Conservation (phyloP, 495 filamentous ascomycete species). For the Annulohypoxylon moriforme region DNA sequence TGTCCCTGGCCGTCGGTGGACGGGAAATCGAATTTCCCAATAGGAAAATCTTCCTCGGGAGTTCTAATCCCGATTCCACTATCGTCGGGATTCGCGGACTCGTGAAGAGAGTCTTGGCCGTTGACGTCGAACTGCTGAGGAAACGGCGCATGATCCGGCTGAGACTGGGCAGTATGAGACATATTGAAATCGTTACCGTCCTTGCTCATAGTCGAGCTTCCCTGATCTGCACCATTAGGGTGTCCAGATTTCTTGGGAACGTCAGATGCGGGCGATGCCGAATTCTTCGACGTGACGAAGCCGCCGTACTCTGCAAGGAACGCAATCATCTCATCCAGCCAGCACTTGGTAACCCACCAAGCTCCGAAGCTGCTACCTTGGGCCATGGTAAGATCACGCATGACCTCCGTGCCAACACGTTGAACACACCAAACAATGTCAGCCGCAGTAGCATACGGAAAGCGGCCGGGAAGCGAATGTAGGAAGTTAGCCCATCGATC, state of each 20-base stretch:
- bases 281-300: slow-evolving; percentile 73
- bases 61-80: slow-evolving; percentile 76
- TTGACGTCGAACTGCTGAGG: slow-evolving; percentile 48
- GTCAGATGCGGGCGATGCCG: slow-evolving; percentile 14
- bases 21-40: slow-evolving; percentile 63
- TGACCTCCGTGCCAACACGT: slow-evolving; percentile 72
- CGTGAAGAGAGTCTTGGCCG: slow-evolving; percentile 41
- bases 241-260: slow-evolving; percentile 46
- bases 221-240: slow-evolving; percentile 46
- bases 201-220: slow-evolving; percentile 57
- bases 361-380: slow-evolving; percentile 88
- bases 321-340: slow-evolving; percentile 93
- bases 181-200: slow-evolving; percentile 56
- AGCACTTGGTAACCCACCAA: slow-evolving; percentile 99
- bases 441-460: slow-evolving; percentile 73
- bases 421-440: slow-evolving; percentile 77
- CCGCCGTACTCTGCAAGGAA: slow-evolving; percentile 94
- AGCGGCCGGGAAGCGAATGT: slow-evolving; percentile 75
- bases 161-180: slow-evolving; percentile 49
- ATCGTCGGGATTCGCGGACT: slow-evolving; percentile 66
- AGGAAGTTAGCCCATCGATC: slow-evolving; percentile 90
- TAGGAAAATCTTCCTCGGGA: slow-evolving; percentile 67
- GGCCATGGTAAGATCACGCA: slow-evolving; percentile 83
- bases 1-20: slow-evolving; percentile 21
- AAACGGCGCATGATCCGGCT: slow-evolving; percentile 58